Base-by-base conservation (phyloP, 495 filamentous ascomycete genomes). In the Penicillium taxi region DNA sequence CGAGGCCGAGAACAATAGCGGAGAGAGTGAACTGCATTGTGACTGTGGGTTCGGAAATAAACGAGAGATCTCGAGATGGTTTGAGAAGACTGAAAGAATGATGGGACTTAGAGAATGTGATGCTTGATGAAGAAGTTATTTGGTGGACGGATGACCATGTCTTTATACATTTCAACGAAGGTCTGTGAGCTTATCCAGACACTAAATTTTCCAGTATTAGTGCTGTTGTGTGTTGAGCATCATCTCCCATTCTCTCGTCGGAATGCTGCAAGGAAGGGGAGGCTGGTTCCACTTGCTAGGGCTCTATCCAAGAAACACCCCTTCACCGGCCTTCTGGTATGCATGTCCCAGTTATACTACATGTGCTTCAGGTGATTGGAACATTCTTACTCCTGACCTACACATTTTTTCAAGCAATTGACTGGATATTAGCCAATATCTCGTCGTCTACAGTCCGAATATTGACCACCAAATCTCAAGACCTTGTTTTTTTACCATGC, bases 121-220 rank as follows among this genome's bases (percentile, higher is more conserved):
- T 57, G 53, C 39, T 45, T 41, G 63, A 65, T 63, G 61, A 55
- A 41, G 45, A 54, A 41, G 46, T 16, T 0, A 33, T 26, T 8
- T 18, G 25, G 34, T 25, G 35, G 47, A 45, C 42, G 42, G 47
- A 34, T 35, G 20, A 30, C 21, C 44, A 44, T 18, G 42, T 47
- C 53, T 67, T 59, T 67, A 67, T 67, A 67, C 50, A 54, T 14
- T 41, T 38, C n/a, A 6, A 35, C 47, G 39, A 46, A 27, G 54
- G 58, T 47, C 44, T 53, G 41, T 41, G 52, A 42, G 48, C 33
- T 7, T 30, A 39, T 39, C 41, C 23, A 29, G 36, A 42, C 25
- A 41, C 35, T 32, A 9, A 13, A 20, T 26, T 24, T 35, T 34
- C 37, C 22, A 19, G 24, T 25, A 14, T 16, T 21, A 26, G 35